A percentile compares a stretch with the other conserved stretches of the same genome.
Conservation (phyloP, 192 early-diverging fungal species). For the Coemansia sp. region DNA sequence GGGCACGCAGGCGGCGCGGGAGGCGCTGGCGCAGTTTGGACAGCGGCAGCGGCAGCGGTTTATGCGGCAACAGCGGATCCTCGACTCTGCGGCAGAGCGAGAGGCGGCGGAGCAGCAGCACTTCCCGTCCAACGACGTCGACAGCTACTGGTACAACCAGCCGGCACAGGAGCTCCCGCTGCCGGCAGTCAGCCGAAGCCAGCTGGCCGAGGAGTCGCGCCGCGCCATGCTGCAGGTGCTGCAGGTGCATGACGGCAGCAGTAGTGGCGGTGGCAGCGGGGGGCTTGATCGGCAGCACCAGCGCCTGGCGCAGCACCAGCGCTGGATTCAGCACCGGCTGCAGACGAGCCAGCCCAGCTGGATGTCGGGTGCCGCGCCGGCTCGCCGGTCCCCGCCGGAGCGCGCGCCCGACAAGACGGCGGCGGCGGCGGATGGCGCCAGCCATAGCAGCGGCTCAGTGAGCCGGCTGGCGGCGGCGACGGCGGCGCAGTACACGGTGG, state of each 20-base stretch:
- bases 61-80: slow-evolving; percentile 25
- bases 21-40: slow-evolving; percentile 23
- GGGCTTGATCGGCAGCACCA: no score
- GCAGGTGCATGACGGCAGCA: slow-evolving; percentile 4
- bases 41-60: slow-evolving; percentile 29
- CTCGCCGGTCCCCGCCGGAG: not conserved
- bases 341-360: slow-evolving; percentile 13
- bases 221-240: slow-evolving; percentile 32
- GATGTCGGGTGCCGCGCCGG: not conserved
- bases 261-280: no score
- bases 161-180: slow-evolving; percentile 2
- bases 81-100: not conserved
- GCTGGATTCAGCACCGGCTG: no score
- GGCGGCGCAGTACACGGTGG: slow-evolving; percentile 33
- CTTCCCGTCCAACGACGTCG: slow-evolving; percentile 46
- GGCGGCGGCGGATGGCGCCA: slow-evolving; percentile 1
- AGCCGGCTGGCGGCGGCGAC: slow-evolving; percentile 1
- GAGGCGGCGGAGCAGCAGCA: slow-evolving; percentile 1
- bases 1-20: slow-evolving; percentile 6
- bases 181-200: not conserved
- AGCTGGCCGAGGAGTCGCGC: slow-evolving; percentile 15
- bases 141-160: slow-evolving; percentile 54
- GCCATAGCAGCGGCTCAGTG: not conserved
- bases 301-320: no score
- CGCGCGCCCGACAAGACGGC: not conserved